Conservation (phyloP, 2,329 filamentous ascomycete species). For the Amesomyces nigricolor region DNA sequence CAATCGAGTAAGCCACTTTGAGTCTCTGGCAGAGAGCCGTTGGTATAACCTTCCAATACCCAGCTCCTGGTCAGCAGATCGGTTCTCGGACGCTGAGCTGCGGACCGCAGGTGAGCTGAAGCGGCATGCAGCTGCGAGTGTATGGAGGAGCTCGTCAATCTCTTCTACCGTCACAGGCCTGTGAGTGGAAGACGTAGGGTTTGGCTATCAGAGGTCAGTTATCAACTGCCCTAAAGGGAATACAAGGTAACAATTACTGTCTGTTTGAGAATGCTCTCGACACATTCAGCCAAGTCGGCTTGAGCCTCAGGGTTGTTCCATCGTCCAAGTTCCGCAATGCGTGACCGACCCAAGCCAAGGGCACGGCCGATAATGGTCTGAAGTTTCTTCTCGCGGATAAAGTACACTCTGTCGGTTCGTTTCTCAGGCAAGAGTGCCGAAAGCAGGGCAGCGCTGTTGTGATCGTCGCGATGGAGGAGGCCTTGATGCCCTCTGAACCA, state of each 20-base stretch:
- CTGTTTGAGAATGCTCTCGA: slow-evolving; percentile 57
- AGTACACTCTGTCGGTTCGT: slow-evolving; percentile 72
- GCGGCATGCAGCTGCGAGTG: slow-evolving; percentile 59
- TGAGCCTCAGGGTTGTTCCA: slow-evolving; percentile 55
- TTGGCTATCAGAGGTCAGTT: slow-evolving; percentile 39
- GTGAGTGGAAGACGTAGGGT: slow-evolving; percentile 32
- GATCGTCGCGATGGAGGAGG: slow-evolving; percentile 51
- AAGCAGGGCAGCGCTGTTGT: slow-evolving; percentile 59
- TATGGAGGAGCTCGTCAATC: slow-evolving; percentile 60
- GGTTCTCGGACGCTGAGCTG: slow-evolving; percentile 28
- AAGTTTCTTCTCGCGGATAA: slow-evolving; percentile 56
- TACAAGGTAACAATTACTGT: slow-evolving; percentile 44
- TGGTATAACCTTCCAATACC: slow-evolving; percentile 53
- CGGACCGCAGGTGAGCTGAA: slow-evolving; percentile 65
- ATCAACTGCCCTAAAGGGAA: slow-evolving; percentile 8
- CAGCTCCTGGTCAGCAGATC: slow-evolving; percentile 33
- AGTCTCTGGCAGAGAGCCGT: slow-evolving; percentile 59
- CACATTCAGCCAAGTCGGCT: slow-evolving; percentile 65
- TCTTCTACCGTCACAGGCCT: slow-evolving; percentile 60
- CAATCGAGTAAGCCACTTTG: slow-evolving; percentile 82
- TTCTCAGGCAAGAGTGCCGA: slow-evolving; percentile 72
- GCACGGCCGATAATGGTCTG: slow-evolving; percentile 62
- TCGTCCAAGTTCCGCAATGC: slow-evolving; percentile 54
- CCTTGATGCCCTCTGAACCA: slow-evolving; percentile 66
- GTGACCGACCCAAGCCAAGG: slow-evolving; percentile 57